Conservation (phyloP, 495 filamentous ascomycete species). For the Penicillium waksmanii region DNA sequence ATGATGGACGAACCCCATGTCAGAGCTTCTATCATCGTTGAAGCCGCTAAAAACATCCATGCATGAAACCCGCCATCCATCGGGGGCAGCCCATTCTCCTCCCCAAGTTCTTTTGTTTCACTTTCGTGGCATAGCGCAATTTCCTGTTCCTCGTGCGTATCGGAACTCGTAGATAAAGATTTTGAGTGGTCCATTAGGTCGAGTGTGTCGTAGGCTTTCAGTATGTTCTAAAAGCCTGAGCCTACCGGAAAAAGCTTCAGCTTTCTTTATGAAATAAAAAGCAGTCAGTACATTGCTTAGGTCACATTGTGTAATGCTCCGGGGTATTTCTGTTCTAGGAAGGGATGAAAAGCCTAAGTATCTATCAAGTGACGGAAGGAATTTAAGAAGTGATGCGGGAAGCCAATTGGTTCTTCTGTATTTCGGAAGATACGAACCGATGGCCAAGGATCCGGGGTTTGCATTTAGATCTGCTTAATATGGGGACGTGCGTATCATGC, state of each 20-base stretch:
- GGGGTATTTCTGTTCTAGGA: not conserved
- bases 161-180: constrained; percentile 1
- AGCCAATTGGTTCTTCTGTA: not conserved
- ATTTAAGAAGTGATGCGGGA: constrained; percentile 6
- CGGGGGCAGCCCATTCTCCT: constrained; percentile 10
- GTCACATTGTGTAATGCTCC: constrained; percentile 18
- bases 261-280: not conserved
- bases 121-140: constrained; percentile 10
- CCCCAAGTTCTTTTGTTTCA: not conserved
- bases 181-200: constrained; percentile 8
- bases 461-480: not conserved
- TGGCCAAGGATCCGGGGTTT: not conserved
- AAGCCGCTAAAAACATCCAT: constrained; percentile 27
- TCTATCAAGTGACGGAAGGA: constrained; percentile 22
- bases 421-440: not conserved
- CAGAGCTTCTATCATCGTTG: constrained; percentile 25
- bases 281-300: not conserved
- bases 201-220: not conserved
- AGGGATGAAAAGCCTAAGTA: constrained; percentile 12
- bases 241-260: not conserved
- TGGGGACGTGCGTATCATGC: not conserved
- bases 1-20: constrained; percentile 20
- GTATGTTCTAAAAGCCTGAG: not conserved
- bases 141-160: constrained; percentile 9
- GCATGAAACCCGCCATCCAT: constrained; percentile 26